These are phyloP conservation scores for Priceomyces carsonii DNA, from an alignment of 805 yeast species.

Conservation along the genomic window DNA sequence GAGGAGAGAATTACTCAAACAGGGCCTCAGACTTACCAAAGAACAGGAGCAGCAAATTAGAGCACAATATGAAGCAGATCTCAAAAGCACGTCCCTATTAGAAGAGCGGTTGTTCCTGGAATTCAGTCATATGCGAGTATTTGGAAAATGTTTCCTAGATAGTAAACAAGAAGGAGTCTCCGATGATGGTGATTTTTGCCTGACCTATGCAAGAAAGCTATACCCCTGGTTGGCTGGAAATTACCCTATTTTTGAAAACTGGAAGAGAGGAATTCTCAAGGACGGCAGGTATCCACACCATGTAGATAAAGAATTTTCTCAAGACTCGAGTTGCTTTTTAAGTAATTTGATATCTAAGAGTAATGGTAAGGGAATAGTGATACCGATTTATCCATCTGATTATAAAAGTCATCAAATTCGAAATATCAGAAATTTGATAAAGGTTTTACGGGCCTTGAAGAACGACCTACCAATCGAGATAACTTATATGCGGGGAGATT, in stretches of 20 bases:
- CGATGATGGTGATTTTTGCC: slow-evolving; percentile 11
- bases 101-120: slow-evolving; percentile 20
- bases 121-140: slow-evolving; percentile 23
- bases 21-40: slow-evolving; percentile 13
- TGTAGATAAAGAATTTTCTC: background rate
- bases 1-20: slow-evolving; percentile 13
- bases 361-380: slow-evolving; percentile 32
- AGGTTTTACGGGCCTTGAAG: slow-evolving; percentile 24
- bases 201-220: slow-evolving; percentile 13
- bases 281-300: slow-evolving; percentile 3
- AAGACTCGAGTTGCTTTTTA: slow-evolving; percentile 14
- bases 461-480: slow-evolving; percentile 33
- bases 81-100: no score
- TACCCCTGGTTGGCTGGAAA: slow-evolving; percentile 34
- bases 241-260: slow-evolving; percentile 20
- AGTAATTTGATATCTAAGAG: slow-evolving; percentile 11
- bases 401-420: slow-evolving; percentile 16
- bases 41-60: slow-evolving; percentile 13
- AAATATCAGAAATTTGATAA: slow-evolving; percentile 20
- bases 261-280: slow-evolving; percentile 14
- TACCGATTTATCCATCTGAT: slow-evolving; percentile 23
- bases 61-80: slow-evolving; percentile 8
- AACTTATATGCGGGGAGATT: slow-evolving; percentile 14
- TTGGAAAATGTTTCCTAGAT: slow-evolving; percentile 25
- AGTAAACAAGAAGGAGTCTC: background rate